These are phyloP conservation scores for Penicillium mononematosum DNA, from an alignment of 495 filamentous ascomycete species.

Conservation along the genomic window DNA sequence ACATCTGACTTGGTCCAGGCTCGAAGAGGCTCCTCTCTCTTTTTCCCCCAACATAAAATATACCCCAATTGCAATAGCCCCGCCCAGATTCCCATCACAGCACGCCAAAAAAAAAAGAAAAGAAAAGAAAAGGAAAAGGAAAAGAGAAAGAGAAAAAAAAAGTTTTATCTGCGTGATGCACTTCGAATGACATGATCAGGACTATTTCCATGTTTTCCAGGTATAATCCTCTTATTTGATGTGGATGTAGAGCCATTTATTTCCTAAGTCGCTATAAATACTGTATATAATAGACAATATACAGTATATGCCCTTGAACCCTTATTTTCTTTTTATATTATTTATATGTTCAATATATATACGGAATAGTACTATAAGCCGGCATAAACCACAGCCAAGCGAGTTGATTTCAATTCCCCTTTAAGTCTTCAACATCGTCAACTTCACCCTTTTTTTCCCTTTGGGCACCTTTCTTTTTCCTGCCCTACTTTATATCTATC, in stretches of 20 bases:
- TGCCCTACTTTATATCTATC: no score
- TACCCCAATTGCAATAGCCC: not conserved
- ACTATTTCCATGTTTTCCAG: no score
- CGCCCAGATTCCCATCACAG: not conserved
- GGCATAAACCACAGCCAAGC: not conserved
- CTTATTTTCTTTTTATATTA: not conserved
- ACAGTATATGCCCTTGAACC: no score
- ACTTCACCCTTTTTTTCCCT: no score
- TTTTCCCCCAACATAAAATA: not conserved
- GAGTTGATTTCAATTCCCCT: not conserved
- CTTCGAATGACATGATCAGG: no score
- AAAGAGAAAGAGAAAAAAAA: not conserved
- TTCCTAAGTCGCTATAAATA: no score
- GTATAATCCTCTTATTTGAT: no score
- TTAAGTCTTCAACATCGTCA: no score
- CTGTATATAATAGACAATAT: no score
- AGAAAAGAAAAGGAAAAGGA: not conserved
- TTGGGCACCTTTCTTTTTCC: no score
- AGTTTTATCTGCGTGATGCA: not conserved
- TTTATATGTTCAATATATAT: not conserved
- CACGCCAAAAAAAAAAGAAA: not conserved
- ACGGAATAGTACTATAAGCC: not conserved
- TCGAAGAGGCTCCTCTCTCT: not conserved
- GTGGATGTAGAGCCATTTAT: no score
- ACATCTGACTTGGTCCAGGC: constrained; percentile 11